Percentiles rank a stretch among this genome's conserved stretches.
phyloP scores from a whole-genome alignment of 1,139 yeast species.

The Yamadazyma spencermartinsiae region DNA sequence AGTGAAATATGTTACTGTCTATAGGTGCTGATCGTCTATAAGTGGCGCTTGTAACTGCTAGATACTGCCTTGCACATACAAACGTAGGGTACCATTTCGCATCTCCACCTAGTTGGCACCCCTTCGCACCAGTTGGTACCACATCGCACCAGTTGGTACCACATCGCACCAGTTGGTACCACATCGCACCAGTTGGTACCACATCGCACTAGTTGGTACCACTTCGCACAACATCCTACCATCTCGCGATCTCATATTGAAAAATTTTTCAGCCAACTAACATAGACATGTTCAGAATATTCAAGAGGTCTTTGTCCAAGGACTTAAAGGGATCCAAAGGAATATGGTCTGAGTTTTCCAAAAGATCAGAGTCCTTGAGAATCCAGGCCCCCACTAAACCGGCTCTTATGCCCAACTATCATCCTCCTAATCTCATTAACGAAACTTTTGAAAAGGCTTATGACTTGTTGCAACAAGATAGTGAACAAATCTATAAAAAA shows the following conservation, averaged over 20 bases:
- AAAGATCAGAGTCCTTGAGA: slow-evolving; percentile 40
- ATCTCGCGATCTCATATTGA: not conserved
- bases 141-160: no score
- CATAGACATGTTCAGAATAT: slow-evolving; percentile 12
- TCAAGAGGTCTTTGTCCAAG: slow-evolving; percentile 14
- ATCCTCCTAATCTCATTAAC: slow-evolving; percentile 66
- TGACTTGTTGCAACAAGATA: slow-evolving; percentile 53
- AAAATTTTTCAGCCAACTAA: slow-evolving; percentile 3
- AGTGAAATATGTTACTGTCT: no score
- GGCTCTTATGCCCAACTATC: slow-evolving; percentile 39
- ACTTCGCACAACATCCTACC: no score
- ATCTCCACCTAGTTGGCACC: no score
- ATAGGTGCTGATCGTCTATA: no score
- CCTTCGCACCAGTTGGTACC: no score
- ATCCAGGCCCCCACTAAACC: slow-evolving; percentile 5
- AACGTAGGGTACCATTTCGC: no score
- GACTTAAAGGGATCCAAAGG: slow-evolving; percentile 23
- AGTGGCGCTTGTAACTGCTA: no score
- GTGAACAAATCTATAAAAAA: slow-evolving; percentile 21
- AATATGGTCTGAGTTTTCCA: slow-evolving; percentile 49
- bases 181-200: no score
- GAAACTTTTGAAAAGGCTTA: slow-evolving; percentile 74
- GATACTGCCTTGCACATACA: no score
- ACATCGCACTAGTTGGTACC: no score
- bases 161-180: no score